Evolutionary conservation across 805 yeast genomes (phyloP).

Genomic region (Cyberlindnera xishuangbannaensis): DNA sequence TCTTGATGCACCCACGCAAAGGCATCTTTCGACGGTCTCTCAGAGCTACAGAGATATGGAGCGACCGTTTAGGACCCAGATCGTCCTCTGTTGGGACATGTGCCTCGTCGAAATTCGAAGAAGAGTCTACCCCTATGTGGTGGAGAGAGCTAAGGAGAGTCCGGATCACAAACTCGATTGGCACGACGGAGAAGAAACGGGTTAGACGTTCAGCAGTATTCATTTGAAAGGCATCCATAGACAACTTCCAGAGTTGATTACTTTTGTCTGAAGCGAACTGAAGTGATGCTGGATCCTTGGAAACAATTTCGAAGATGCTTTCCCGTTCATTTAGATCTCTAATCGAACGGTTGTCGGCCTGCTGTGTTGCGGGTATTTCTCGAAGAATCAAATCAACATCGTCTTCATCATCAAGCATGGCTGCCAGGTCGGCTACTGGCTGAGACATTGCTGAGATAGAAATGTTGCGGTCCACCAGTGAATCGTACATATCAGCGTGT

Average conservation of each 20-base stretch:
- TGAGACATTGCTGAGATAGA: constrained; percentile 41
- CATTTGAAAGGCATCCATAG: constrained; percentile 12
- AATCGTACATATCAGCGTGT: constrained; percentile 18
- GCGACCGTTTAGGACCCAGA: constrained; percentile 6
- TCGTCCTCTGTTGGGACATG: constrained; percentile 9
- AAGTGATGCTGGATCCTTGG: constrained; percentile 45
- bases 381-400: constrained; percentile 15
- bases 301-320: constrained; percentile 31
- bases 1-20: constrained; percentile 41
- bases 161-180: constrained; percentile 38
- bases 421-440: constrained; percentile 39
- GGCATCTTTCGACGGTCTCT: constrained; percentile 40
- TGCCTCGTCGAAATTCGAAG: constrained; percentile 15
- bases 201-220: constrained; percentile 36
- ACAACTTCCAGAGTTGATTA: constrained; percentile 22
- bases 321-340: constrained; percentile 25
- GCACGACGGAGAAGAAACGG: constrained; percentile 42
- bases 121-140: constrained; percentile 34
- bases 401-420: constrained; percentile 35
- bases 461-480: constrained; percentile 14
- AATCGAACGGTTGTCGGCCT: constrained; percentile 32
- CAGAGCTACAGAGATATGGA: constrained; percentile 28
- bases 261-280: constrained; percentile 35
- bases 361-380: constrained; percentile 36
- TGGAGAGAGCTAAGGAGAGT: constrained; percentile 37